Evolutionary conservation across 192 early-diverging fungal species (phyloP).

Genomic region (Backusella tuberculispora): DNA sequence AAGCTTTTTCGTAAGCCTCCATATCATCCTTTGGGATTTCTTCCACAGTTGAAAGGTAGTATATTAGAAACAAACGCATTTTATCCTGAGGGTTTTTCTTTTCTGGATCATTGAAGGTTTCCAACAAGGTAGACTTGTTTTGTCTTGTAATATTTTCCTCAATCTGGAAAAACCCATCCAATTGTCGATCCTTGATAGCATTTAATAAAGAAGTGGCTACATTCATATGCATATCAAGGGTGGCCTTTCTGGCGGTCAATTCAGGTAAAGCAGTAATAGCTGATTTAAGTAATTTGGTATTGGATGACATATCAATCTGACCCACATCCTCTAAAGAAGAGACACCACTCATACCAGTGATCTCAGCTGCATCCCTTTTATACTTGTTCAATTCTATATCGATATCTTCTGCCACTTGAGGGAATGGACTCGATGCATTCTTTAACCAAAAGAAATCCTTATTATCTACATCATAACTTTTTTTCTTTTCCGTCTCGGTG

Average conservation of each 20-base stretch:
- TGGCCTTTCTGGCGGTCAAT: conserved; percentile 90
- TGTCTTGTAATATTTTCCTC: conserved; percentile 88
- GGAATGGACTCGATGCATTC: conserved; percentile 93
- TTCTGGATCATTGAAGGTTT: conserved; percentile 80
- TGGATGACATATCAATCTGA: conserved; percentile 77
- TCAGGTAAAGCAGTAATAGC: conserved; percentile 95
- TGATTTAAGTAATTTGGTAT: conserved; percentile 85
- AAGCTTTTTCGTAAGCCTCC: conserved; percentile 80
- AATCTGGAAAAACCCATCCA: conserved; percentile 93
- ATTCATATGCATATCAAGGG: conserved; percentile 99
- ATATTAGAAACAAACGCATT: conserved; percentile 88
- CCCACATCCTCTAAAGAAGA: conserved; percentile 79
- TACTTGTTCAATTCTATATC: conserved; percentile 92
- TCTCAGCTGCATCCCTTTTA: conserved; percentile 92
- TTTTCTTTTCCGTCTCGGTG: conserved; percentile 69
- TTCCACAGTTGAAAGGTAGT: conserved; percentile 73
- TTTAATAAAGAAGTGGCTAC: conserved; percentile 90
- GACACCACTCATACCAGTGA: conserved; percentile 86
- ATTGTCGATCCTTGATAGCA: conserved; percentile 88
- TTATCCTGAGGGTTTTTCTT: conserved; percentile 88
- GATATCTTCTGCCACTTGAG: conserved; percentile 95
- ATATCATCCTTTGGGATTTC: conserved; percentile 83
- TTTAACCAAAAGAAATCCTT: conserved; percentile 94
- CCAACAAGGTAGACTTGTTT: conserved; percentile 78
- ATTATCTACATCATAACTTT: conserved; percentile 86